phyloP scores from a whole-genome alignment of 2,329 filamentous ascomycete genomes.

The Aureobasidium sp. region DNA sequence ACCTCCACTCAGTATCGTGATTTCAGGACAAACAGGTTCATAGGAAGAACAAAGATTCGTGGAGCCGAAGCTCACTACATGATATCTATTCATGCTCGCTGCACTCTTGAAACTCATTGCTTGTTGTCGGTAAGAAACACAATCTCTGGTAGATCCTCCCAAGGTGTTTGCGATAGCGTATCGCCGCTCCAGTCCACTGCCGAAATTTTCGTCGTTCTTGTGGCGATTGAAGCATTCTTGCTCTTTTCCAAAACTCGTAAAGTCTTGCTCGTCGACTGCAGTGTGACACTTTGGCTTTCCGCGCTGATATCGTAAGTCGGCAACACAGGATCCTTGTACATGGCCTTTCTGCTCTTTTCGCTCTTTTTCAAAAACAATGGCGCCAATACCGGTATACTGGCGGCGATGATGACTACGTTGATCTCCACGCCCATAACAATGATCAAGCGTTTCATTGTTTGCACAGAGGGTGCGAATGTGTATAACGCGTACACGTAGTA shows the following conservation, averaged over 20 bases:
- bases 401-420: slow-evolving; percentile 5
- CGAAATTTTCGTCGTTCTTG: not conserved
- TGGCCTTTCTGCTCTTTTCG: not conserved
- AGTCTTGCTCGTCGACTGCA: not conserved
- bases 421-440: slow-evolving; percentile 5
- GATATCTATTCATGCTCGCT: not conserved
- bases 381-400: not conserved
- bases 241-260: not conserved
- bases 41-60: too few relatives aligned
- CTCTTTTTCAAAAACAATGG: not conserved
- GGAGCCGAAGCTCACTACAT: too few relatives aligned
- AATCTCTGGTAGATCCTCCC: not conserved
- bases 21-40: too few relatives aligned
- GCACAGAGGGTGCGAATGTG: not conserved
- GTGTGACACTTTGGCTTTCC: too few relatives aligned
- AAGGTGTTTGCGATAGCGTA: not conserved
- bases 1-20: too few relatives aligned
- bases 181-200: not conserved
- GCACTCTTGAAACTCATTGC: not conserved
- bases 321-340: not conserved
- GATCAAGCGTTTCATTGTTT: not conserved
- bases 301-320: not conserved
- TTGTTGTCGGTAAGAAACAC: not conserved
- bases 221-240: not conserved
- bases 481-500: slow-evolving; percentile 5